Conservation (phyloP, 176 grass and related monocot genomes). For the Aegilops longissima region DNA sequence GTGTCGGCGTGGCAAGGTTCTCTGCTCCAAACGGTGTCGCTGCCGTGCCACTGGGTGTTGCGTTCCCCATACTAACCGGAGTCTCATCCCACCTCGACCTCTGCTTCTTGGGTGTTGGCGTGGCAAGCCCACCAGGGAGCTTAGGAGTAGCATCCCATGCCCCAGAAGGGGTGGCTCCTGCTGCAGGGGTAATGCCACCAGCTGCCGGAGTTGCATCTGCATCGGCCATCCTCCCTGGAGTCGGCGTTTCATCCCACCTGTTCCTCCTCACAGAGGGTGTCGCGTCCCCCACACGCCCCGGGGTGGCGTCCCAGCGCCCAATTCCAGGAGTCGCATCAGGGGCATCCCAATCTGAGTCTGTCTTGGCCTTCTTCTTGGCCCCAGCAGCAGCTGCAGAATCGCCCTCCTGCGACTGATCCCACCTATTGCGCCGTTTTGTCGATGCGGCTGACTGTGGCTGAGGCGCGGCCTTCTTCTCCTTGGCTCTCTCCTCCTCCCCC, state of each 20-base stretch:
- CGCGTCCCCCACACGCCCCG: conserved; percentile 64
- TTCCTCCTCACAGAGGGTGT: conserved; percentile 74
- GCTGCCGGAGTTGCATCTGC: conserved; percentile 80
- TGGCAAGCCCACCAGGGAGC: conserved; percentile 72
- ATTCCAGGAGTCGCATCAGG: conserved; percentile 91
- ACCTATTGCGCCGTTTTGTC: conserved; percentile 77
- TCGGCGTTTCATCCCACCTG: conserved; percentile 95
- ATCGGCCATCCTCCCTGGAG: conserved; percentile 81
- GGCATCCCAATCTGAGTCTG: conserved; percentile 82
- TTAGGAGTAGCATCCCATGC: conserved; percentile 96
- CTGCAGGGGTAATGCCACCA: conserved; percentile 62
- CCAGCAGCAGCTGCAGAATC: conserved; percentile 35
- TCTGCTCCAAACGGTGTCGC: conserved; percentile 74
- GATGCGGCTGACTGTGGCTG: conserved; percentile 37
- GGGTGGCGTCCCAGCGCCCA: conserved; percentile 76
- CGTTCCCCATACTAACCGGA: conserved; percentile 65
- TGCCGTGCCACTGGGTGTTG: conserved; percentile 45
- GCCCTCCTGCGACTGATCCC: conserved; percentile 88
- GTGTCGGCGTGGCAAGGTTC: conserved; percentile 54
- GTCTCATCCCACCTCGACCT: conserved; percentile 97
- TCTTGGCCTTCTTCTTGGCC: conserved; percentile 72
- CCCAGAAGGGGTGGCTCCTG: conserved; percentile 75
- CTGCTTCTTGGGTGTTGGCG: conserved; percentile 91
- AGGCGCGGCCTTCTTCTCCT: conserved; percentile 45
- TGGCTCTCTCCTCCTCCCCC: conserved; percentile 55